phyloP scores from a whole-genome alignment of 116 monocot species.

The Dioscorea cayenensis region DNA sequence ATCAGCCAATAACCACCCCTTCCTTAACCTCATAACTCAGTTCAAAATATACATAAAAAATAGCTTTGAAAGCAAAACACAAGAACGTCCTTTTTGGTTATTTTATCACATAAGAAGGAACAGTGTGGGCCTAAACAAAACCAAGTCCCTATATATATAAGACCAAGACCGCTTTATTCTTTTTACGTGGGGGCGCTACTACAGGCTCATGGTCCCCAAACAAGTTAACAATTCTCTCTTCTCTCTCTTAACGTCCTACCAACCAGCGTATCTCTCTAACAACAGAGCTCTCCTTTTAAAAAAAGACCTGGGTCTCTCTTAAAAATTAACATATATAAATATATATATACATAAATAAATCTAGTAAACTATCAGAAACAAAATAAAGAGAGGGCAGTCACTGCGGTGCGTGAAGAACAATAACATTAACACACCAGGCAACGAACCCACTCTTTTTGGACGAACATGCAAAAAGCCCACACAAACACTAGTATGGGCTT shows the following conservation, averaged over 20 bases:
- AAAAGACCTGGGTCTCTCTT: slow-evolving; percentile 11
- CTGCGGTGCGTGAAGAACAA: neutral
- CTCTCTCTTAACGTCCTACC: neutral
- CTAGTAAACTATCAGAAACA: neutral
- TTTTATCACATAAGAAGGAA: too few relatives aligned
- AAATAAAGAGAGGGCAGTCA: slow-evolving; percentile 8
- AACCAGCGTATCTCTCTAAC: slow-evolving; percentile 1
- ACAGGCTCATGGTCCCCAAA: neutral
- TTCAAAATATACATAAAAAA: too few relatives aligned
- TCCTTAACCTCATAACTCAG: too few relatives aligned
- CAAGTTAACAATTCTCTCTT: neutral
- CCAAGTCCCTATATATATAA: too few relatives aligned
- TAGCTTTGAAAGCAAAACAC: too few relatives aligned
- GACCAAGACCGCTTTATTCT: too few relatives aligned
- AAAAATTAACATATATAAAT: neutral
- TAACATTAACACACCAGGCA: neutral
- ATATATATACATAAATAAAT: neutral
- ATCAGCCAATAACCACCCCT: too few relatives aligned
- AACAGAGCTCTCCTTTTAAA: slow-evolving; percentile 9
- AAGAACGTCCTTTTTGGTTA: too few relatives aligned
- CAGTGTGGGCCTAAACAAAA: too few relatives aligned
- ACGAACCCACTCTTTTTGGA: neutral
- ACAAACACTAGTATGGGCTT: neutral
- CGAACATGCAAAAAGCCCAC: slow-evolving; percentile 4
- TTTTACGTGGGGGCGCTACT: neutral